phyloP scores from a whole-genome alignment of 352 stramenopile species.

The Pythium phragmitis region DNA sequence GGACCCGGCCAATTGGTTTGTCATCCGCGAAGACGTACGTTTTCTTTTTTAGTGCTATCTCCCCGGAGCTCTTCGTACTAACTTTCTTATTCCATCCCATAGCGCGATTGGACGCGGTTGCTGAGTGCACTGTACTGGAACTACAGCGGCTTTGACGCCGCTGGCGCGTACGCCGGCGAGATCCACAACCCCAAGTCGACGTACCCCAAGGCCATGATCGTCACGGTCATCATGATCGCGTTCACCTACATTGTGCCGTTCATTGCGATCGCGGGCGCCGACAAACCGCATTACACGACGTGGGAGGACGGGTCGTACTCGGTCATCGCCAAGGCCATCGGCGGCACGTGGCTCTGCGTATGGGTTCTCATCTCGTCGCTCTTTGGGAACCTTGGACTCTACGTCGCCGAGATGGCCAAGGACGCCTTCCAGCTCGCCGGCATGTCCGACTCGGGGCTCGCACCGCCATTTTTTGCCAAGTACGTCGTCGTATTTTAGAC shows the following conservation, averaged over 20 bases:
- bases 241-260: slow-evolving; percentile 91
- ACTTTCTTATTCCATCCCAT: slow-evolving; percentile 2
- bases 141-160: slow-evolving; percentile 95
- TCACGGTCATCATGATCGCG: slow-evolving; percentile 77
- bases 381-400: slow-evolving; percentile 89
- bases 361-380: slow-evolving; percentile 84
- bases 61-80: slow-evolving; percentile 26
- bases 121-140: slow-evolving; percentile 97
- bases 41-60: slow-evolving; percentile 29
- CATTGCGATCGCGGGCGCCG: slow-evolving; percentile 81
- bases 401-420: slow-evolving; percentile 93
- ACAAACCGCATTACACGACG: slow-evolving; percentile 68
- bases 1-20: slow-evolving; percentile 56
- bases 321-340: slow-evolving; percentile 81
- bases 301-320: slow-evolving; percentile 93
- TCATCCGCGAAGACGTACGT: slow-evolving; percentile 52
- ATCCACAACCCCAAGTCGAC: slow-evolving; percentile 78
- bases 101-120: slow-evolving; percentile 84
- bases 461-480: slow-evolving; percentile 83
- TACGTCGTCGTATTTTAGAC: slow-evolving; percentile 39
- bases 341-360: slow-evolving; percentile 73
- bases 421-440: slow-evolving; percentile 90
- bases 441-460: slow-evolving; percentile 87
- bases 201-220: slow-evolving; percentile 57
- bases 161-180: slow-evolving; percentile 90